Percentiles rank a stretch among this genome's conserved stretches.
Conservation (phyloP, 1,284 basidiomycete species). For the Moesziomyces sp. region DNA sequence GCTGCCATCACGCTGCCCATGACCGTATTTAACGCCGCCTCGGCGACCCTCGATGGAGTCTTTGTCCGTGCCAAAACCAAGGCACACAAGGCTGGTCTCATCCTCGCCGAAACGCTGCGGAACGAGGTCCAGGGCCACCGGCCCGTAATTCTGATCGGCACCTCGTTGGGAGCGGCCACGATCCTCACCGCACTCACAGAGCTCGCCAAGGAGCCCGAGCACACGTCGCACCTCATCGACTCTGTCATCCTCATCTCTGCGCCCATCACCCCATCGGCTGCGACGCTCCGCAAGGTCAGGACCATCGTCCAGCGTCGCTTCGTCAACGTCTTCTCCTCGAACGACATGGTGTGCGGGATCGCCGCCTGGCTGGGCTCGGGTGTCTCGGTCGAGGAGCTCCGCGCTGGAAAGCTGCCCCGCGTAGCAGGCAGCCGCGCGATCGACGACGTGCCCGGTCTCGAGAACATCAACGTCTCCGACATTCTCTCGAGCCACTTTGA, state of each 20-base stretch:
- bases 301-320: conserved; percentile 70
- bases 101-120: conserved; percentile 72
- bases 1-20: conserved; percentile 72
- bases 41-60: conserved; percentile 67
- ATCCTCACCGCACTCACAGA: conserved; percentile 71
- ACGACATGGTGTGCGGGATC: conserved; percentile 71
- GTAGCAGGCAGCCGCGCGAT: conserved; percentile 51
- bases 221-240: conserved; percentile 70
- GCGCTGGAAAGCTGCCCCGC: conserved; percentile 65
- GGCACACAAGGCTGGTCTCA: conserved; percentile 69
- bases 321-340: conserved; percentile 70
- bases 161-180: conserved; percentile 72
- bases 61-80: conserved; percentile 67
- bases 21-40: conserved; percentile 67
- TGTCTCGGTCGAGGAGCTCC: conserved; percentile 69
- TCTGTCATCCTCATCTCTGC: conserved; percentile 69
- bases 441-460: conserved; percentile 49
- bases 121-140: conserved; percentile 73
- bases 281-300: conserved; percentile 70
- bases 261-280: conserved; percentile 69
- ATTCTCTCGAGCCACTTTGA: conserved; percentile 56
- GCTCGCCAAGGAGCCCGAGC: conserved; percentile 65
- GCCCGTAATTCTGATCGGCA: conserved; percentile 72
- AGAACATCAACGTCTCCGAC: conserved; percentile 60
- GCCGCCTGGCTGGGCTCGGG: conserved; percentile 70